Evolutionary conservation across 495 filamentous ascomycete species (phyloP).

Genomic region (Glonium stellatum): DNA sequence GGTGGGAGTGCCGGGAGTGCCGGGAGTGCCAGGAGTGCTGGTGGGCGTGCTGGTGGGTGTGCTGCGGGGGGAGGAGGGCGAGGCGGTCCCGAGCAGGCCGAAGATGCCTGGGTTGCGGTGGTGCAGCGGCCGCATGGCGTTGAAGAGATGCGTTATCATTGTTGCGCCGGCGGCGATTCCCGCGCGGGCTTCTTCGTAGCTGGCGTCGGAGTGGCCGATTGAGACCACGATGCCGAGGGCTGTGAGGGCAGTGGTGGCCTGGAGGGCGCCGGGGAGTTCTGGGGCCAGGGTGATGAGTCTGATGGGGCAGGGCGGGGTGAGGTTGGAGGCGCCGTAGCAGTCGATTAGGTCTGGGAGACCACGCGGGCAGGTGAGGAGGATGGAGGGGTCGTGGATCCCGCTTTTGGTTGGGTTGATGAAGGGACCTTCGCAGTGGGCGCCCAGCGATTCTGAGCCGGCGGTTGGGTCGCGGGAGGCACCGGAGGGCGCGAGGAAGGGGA

Average conservation of each 20-base stretch:
- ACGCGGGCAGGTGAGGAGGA: conserved; percentile 48
- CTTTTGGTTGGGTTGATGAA: conserved; percentile 66
- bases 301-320: conserved; percentile 43
- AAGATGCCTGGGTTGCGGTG: conserved; percentile 82
- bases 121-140: conserved; percentile 79
- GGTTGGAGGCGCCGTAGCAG: conserved; percentile 63
- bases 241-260: conserved; percentile 53
- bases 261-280: conserved; percentile 59
- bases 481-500: conserved; percentile 67
- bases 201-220: conserved; percentile 76
- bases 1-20: too few species aligned
- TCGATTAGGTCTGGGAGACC: conserved; percentile 52
- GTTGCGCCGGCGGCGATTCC: conserved; percentile 64
- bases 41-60: neutral
- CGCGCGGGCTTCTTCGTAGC: conserved; percentile 62
- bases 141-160: conserved; percentile 87
- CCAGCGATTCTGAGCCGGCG: conserved; percentile 71
- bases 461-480: conserved; percentile 44
- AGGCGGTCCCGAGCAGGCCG: conserved; percentile 53
- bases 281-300: conserved; percentile 78
- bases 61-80: conserved; percentile 5
- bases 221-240: conserved; percentile 59
- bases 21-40: too few species aligned
- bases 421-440: conserved; percentile 79
- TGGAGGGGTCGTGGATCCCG: conserved; percentile 63